Evolutionary conservation across 768 basidiomycete genomes (phyloP).

Genomic region (Auricularia sp.): DNA sequence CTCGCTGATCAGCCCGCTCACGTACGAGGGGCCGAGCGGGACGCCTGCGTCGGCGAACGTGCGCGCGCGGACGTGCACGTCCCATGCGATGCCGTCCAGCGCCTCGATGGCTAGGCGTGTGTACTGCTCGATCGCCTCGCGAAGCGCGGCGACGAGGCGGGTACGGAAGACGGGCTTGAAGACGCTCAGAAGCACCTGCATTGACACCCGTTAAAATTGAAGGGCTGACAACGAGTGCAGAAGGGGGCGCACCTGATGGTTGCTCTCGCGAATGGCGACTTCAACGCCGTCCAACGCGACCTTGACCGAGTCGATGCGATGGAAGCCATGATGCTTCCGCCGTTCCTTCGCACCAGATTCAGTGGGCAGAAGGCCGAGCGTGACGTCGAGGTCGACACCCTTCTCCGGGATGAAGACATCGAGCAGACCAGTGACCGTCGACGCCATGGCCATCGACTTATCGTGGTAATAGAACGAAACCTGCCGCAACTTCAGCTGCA

Average conservation of each 20-base stretch:
- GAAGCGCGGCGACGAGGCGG: slow-evolving; percentile 50
- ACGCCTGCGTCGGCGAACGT: slow-evolving; percentile 60
- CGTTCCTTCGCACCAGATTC: slow-evolving; percentile 35
- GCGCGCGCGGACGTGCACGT: slow-evolving; percentile 43
- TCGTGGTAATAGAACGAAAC: slow-evolving; percentile 70
- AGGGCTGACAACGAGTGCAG: not conserved
- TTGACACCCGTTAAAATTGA: not conserved
- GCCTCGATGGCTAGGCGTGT: slow-evolving; percentile 41
- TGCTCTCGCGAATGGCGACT: slow-evolving; percentile 46
- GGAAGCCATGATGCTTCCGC: slow-evolving; percentile 36
- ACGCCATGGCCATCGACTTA: slow-evolving; percentile 33
- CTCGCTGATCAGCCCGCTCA: slow-evolving; percentile 63
- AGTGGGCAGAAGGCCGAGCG: slow-evolving; percentile 51
- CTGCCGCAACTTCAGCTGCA: slow-evolving; percentile 52
- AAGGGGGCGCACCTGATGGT: slow-evolving; percentile 32
- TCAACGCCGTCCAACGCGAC: slow-evolving; percentile 49
- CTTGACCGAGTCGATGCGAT: slow-evolving; percentile 44
- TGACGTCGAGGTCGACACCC: slow-evolving; percentile 60
- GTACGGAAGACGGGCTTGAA: slow-evolving; percentile 52
- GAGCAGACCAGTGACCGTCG: slow-evolving; percentile 49
- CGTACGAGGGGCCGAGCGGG: slow-evolving; percentile 33
- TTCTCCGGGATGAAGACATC: slow-evolving; percentile 52
- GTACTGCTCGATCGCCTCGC: slow-evolving; percentile 47
- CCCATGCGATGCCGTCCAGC: slow-evolving; percentile 47
- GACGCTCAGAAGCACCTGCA: slow-evolving; percentile 38